Base-by-base conservation (phyloP, 2,329 filamentous ascomycete genomes). In the Tolypocladium amazonense region DNA sequence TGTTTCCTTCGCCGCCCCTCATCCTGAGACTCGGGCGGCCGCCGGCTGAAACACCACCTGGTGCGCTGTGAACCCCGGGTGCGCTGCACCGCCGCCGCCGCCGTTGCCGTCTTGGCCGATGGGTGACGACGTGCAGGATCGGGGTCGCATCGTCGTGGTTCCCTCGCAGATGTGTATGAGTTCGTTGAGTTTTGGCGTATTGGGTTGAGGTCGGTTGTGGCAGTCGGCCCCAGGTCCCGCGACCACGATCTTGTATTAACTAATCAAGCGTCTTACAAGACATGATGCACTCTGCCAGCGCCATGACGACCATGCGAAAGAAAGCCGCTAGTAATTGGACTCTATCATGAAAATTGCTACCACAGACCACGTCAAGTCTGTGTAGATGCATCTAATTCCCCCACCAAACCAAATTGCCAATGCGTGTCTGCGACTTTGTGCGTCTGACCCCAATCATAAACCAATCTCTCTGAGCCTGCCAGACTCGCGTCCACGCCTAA, bases 401-500 rank as follows among this genome's bases (percentile, higher is more conserved):
- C 27, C 35, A 14, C 35, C 35, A 35, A 4, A 2, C 47, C 15
- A 9, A 25, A 15, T 20, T 20, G 25, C 47, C 47, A 30, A 25
- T 33, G 25, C 25, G 27, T 27, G 18, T 35, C 30, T 35, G 9
- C 50, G 14, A 23, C 18, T 7, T 18, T n/a, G 47, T 12, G 20
- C 39, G 20, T 9, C 9, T 9, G 20, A n/a, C 35, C 30, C 53
- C 53, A 2, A 23, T 38, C 35, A 56, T 56, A 25, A 56, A 11
- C 35, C 54, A 55, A 14, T n/a, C 3, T 53, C 25, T 5, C 2
- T 6, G 25, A n/a, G 20, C 57, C 37, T 6, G 25, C 25, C 41
- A 25, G 14, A 27, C 57, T 56, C 38, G 14, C 39, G n/a, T 54
- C 35, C 45, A 70, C 70, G 63, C 66, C 65, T 65, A 69, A 69